Conservation (phyloP, 2,329 filamentous ascomycete genomes). For the Bipolaris bicolor region DNA sequence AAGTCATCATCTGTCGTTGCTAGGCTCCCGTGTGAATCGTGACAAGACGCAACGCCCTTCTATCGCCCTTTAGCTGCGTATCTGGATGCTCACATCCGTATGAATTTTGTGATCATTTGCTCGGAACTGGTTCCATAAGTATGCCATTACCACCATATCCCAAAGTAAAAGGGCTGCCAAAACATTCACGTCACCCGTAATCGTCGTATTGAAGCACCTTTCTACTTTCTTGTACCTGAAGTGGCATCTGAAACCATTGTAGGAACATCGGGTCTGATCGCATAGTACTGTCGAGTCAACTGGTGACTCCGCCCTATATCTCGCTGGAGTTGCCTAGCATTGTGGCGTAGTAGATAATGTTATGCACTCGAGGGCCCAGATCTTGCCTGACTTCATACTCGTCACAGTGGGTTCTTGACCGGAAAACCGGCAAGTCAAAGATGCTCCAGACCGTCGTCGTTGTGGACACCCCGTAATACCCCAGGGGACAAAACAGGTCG, state of each 20-base stretch:
- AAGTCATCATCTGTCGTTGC: constrained; percentile 6
- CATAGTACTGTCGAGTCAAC: too few relatives aligned
- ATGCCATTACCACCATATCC: neutral
- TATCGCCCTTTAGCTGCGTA: constrained; percentile 2
- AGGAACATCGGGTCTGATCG: neutral
- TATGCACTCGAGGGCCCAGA: neutral
- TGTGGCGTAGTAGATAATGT: too few relatives aligned
- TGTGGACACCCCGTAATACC: neutral
- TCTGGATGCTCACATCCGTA: too few relatives aligned
- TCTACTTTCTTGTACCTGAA: neutral
- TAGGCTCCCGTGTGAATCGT: constrained; percentile 3
- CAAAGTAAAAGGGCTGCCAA: neutral
- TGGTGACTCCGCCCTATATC: neutral
- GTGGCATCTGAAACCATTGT: neutral
- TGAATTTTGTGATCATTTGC: neutral
- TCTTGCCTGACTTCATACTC: neutral
- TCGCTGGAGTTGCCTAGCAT: neutral
- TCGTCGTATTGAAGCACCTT: neutral
- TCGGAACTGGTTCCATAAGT: too few relatives aligned
- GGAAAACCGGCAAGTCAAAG: neutral
- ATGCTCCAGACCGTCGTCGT: neutral
- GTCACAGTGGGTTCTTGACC: neutral
- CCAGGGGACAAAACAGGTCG: neutral
- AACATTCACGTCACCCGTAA: neutral
- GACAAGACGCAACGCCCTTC: constrained; percentile 9